Conservation (phyloP, 1,139 yeast species). For the Taiozyma sp. region DNA sequence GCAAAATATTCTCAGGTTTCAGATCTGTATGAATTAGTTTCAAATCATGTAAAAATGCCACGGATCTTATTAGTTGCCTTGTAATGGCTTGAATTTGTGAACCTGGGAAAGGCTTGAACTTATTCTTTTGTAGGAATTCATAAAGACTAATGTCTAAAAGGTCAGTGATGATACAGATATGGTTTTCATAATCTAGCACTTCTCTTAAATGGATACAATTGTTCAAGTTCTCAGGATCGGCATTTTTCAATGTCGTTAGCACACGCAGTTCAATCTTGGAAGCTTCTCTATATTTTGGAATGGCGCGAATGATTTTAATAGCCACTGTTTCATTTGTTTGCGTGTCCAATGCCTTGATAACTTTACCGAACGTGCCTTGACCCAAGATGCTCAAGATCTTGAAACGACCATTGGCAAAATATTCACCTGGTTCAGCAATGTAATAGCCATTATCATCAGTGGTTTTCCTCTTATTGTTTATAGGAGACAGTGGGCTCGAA, state of each 20-base stretch:
- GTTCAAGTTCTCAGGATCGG: conserved; percentile 58
- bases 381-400: conserved; percentile 70
- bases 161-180: conserved; percentile 91
- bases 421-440: conserved; percentile 54
- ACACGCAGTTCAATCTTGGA: conserved; percentile 80
- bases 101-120: conserved; percentile 71
- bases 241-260: conserved; percentile 73
- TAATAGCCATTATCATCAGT: conserved; percentile 84
- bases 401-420: conserved; percentile 65
- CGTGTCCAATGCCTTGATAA: conserved; percentile 62
- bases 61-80: conserved; percentile 79
- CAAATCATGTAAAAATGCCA: conserved; percentile 84
- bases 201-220: conserved; percentile 80
- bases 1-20: conserved; percentile 88
- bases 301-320: conserved; percentile 80
- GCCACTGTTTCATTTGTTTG: conserved; percentile 68
- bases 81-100: conserved; percentile 86
- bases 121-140: conserved; percentile 81
- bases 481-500: conserved; percentile 19
- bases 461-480: conserved; percentile 6
- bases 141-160: conserved; percentile 78
- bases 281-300: conserved; percentile 79
- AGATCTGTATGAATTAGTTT: conserved; percentile 91
- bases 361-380: conserved; percentile 98
- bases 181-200: conserved; percentile 90